A percentile compares a stretch with the other conserved stretches of the same genome.
phyloP scores from a whole-genome alignment of 352 stramenopile genomes.

The Pythium brassicae region DNA sequence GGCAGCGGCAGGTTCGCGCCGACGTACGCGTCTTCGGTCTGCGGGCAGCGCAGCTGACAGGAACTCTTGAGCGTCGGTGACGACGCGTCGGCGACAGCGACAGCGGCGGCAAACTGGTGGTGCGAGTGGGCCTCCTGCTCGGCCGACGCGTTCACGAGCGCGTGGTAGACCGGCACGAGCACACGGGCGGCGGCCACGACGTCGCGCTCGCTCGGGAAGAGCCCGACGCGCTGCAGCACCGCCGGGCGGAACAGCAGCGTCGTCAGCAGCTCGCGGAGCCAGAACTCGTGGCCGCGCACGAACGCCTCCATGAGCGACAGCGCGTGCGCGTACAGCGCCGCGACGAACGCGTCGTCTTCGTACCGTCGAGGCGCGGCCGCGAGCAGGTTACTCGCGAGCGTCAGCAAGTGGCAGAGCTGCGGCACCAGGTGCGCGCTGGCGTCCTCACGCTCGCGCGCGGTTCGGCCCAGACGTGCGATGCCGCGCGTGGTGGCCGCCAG shows the following conservation, averaged over 20 bases:
- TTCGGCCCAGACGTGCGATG: background rate
- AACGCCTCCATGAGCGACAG: constrained; percentile 38
- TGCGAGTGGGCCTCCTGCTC: constrained; percentile 54
- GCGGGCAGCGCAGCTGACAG: constrained; percentile 53
- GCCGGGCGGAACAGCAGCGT: constrained; percentile 42
- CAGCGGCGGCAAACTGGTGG: constrained; percentile 21
- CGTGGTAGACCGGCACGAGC: constrained; percentile 64
- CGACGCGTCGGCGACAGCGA: constrained; percentile 1
- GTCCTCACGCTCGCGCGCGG: background rate
- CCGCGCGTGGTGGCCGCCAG: background rate
- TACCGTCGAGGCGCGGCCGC: constrained; percentile 9
- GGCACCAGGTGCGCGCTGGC: background rate
- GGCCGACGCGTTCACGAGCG: constrained; percentile 47
- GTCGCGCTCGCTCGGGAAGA: constrained; percentile 42
- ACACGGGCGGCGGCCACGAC: constrained; percentile 42
- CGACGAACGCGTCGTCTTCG: constrained; percentile 29
- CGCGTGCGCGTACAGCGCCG: constrained; percentile 30
- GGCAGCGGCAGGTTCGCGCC: constrained; percentile 56
- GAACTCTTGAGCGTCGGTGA: constrained; percentile 28
- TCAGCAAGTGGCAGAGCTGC: constrained; percentile 15
- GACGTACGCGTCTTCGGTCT: constrained; percentile 46
- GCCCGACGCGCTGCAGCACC: constrained; percentile 28
- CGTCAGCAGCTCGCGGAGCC: constrained; percentile 38
- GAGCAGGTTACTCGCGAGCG: constrained; percentile 10
- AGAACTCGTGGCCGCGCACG: constrained; percentile 43